Conservation (phyloP, 345 rosid species). For the Camelina neglecta region DNA sequence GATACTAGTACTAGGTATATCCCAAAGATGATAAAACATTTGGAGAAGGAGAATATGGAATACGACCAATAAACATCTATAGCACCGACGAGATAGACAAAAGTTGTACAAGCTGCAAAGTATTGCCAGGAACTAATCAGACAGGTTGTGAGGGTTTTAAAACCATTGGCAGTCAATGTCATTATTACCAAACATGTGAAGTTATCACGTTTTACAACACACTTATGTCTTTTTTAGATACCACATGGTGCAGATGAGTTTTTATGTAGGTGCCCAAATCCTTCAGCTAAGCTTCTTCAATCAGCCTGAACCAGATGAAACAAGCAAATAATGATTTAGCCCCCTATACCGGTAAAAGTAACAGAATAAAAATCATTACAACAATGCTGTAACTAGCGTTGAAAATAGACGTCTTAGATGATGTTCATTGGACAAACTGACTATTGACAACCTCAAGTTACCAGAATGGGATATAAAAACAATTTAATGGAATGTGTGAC, state of each 20-base stretch:
- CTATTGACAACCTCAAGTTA: background rate
- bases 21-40: background rate
- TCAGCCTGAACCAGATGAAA: slow-evolving; percentile 16
- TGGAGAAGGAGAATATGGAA: background rate
- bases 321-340: background rate
- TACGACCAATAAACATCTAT: background rate
- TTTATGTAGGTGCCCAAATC: background rate
- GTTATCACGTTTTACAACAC: slow-evolving; percentile 5
- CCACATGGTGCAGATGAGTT: background rate
- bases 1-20: background rate
- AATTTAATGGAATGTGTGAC: background rate
- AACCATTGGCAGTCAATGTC: background rate
- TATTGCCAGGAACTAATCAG: background rate
- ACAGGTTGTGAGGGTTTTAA: background rate
- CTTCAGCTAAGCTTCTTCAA: slow-evolving; percentile 19
- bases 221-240: background rate
- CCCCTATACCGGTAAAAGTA: background rate
- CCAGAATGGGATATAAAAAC: background rate
- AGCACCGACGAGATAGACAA: background rate
- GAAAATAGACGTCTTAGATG: background rate
- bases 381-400: background rate
- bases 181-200: slow-evolving; percentile 23
- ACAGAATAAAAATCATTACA: background rate
- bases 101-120: background rate
- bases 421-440: background rate